Evolutionary conservation across 208 protist species (phyloP).

Genomic region (Acanthamoeba castellanii): DNA sequence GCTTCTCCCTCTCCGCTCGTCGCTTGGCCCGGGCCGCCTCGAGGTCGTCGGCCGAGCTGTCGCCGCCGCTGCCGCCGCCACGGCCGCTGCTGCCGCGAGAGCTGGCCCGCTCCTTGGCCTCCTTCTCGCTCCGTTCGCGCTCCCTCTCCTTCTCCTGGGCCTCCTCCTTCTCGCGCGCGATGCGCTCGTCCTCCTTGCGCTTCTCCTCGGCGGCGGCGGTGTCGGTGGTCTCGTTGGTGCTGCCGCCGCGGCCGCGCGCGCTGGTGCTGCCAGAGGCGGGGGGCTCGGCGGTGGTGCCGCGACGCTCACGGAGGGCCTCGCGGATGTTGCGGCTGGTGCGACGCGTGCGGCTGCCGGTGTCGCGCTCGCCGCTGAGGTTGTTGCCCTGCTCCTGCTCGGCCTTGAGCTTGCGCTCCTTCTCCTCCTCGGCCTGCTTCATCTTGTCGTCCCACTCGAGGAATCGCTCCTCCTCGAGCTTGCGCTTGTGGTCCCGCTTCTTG

Average conservation of each 20-base stretch:
- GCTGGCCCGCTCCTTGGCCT: neutral
- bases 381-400: neutral
- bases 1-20: conserved; percentile 31
- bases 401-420: conserved; percentile 41
- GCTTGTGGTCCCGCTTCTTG: conserved; percentile 22
- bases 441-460: conserved; percentile 45
- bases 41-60: neutral
- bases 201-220: neutral
- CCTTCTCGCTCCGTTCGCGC: neutral
- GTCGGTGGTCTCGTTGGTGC: neutral
- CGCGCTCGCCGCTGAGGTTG: neutral
- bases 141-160: neutral
- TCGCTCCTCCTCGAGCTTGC: conserved; percentile 14
- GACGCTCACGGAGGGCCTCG: neutral
- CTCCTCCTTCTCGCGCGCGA: neutral
- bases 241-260: neutral
- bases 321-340: neutral
- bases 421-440: conserved; percentile 30
- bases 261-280: neutral
- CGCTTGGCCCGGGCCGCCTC: neutral
- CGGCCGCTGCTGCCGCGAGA: neutral
- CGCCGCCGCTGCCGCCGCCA: neutral
- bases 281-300: neutral
- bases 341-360: neutral
- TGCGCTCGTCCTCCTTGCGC: neutral